Conservation (phyloP, 1,139 yeast species). For the Candida glucosophila region DNA sequence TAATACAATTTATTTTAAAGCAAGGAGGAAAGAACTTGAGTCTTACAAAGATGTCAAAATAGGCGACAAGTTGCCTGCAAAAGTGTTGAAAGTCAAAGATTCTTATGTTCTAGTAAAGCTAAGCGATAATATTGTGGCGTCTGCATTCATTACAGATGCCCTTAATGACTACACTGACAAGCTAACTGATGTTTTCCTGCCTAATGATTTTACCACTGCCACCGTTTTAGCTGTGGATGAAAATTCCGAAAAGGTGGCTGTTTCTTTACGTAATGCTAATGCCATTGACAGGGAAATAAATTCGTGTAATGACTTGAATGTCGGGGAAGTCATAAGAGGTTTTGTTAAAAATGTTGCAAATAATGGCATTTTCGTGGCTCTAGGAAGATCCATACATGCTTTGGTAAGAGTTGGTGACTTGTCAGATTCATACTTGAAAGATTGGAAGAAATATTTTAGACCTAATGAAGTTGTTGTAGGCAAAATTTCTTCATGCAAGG, state of each 20-base stretch:
- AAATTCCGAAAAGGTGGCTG: conserved; percentile 50
- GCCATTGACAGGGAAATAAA: conserved; percentile 46
- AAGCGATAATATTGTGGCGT: conserved; percentile 54
- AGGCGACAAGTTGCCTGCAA: conserved; percentile 58
- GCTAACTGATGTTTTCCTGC: conserved; percentile 42
- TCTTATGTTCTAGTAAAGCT: conserved; percentile 60
- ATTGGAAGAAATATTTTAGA: conserved; percentile 76
- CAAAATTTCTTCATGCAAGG: conserved; percentile 56
- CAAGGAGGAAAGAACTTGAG: conserved; percentile 35
- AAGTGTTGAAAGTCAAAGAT: conserved; percentile 54
- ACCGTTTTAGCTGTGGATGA: conserved; percentile 49
- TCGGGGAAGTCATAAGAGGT: conserved; percentile 73
- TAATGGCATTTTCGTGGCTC: conserved; percentile 70
- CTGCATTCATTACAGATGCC: conserved; percentile 71
- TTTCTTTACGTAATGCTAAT: conserved; percentile 49
- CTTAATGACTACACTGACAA: conserved; percentile 58
- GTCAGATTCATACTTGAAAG: conserved; percentile 72
- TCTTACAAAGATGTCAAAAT: conserved; percentile 44
- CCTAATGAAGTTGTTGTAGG: conserved; percentile 72
- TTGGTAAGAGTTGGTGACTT: conserved; percentile 76
- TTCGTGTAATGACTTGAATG: conserved; percentile 46
- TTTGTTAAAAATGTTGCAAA: conserved; percentile 68
- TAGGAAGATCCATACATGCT: conserved; percentile 68
- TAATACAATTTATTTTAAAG: conserved; percentile 40
- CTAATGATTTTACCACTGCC: conserved; percentile 55